Percentiles rank a stretch among this genome's conserved stretches.
These are phyloP conservation scores for Adansonia digitata DNA, from an alignment of 345 rosid species.

Conservation along the genomic window DNA sequence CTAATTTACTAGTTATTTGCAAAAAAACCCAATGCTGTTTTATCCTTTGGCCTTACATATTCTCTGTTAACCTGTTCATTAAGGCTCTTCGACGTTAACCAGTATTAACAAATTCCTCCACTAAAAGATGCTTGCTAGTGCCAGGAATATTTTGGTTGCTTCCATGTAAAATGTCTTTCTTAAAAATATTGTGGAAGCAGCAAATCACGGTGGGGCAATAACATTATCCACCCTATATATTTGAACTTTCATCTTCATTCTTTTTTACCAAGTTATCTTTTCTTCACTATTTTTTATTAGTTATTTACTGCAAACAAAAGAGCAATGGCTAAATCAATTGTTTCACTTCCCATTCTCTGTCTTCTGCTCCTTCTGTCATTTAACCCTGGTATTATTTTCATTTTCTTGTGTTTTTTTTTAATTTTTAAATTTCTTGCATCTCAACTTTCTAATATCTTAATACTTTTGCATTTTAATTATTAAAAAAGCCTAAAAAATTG, in stretches of 20 bases:
- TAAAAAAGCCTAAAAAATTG: background rate
- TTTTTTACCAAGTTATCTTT: background rate
- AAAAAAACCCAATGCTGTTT: background rate
- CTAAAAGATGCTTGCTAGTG: background rate
- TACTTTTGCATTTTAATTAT: too few relatives aligned
- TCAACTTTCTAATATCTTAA: background rate
- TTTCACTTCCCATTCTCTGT: conserved; percentile 1
- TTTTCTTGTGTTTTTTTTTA: background rate
- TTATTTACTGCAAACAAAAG: background rate
- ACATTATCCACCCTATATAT: conserved; percentile 6
- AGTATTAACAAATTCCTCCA: background rate
- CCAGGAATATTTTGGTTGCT: background rate
- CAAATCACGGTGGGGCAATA: background rate
- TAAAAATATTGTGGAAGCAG: background rate
- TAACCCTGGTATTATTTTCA: background rate
- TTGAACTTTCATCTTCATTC: background rate
- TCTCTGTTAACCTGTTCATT: background rate
- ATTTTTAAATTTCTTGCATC: background rate
- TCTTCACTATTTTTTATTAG: background rate
- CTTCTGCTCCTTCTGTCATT: background rate
- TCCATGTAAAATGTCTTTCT: background rate
- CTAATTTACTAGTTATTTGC: background rate
- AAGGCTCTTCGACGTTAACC: background rate
- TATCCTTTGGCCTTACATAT: background rate
- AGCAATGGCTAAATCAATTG: conserved; percentile 5